These are phyloP conservation scores for Globisporangium radiosum DNA, from an alignment of 352 stramenopile genomes.

Conservation along the genomic window DNA sequence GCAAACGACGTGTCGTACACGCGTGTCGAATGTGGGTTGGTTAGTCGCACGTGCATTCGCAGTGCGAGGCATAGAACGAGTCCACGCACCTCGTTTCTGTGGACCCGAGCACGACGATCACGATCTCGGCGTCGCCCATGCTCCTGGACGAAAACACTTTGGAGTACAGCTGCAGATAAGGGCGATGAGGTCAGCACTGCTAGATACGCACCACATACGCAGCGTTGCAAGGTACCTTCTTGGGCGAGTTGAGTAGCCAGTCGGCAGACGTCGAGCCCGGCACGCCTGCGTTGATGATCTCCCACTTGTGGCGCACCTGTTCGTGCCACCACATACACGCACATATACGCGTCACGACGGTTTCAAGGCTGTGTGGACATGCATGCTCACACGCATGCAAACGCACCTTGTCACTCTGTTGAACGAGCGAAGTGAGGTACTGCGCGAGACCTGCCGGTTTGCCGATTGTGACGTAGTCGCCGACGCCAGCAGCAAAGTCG, in stretches of 20 bases:
- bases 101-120: slow-evolving; percentile 76
- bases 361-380: neutral
- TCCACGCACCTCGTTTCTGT: slow-evolving; percentile 40
- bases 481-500: slow-evolving; percentile 73
- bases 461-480: slow-evolving; percentile 68
- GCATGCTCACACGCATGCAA: neutral
- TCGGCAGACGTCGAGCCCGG: slow-evolving; percentile 51
- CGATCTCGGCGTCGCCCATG: slow-evolving; percentile 65
- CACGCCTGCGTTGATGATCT: slow-evolving; percentile 72
- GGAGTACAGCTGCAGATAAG: slow-evolving; percentile 46
- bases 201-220: no score
- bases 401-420: slow-evolving; percentile 50
- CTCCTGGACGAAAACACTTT: slow-evolving; percentile 50
- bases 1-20: no score
- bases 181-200: no score
- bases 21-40: neutral
- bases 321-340: neutral
- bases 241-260: slow-evolving; percentile 57
- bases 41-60: neutral
- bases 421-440: slow-evolving; percentile 47
- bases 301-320: slow-evolving; percentile 75
- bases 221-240: slow-evolving; percentile 30
- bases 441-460: slow-evolving; percentile 37
- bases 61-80: neutral
- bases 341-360: neutral